Percentiles rank a stretch among this genome's conserved stretches.
phyloP scores from a whole-genome alignment of 495 filamentous ascomycete genomes.

The Pseudoneurospora amorphoporcata region DNA sequence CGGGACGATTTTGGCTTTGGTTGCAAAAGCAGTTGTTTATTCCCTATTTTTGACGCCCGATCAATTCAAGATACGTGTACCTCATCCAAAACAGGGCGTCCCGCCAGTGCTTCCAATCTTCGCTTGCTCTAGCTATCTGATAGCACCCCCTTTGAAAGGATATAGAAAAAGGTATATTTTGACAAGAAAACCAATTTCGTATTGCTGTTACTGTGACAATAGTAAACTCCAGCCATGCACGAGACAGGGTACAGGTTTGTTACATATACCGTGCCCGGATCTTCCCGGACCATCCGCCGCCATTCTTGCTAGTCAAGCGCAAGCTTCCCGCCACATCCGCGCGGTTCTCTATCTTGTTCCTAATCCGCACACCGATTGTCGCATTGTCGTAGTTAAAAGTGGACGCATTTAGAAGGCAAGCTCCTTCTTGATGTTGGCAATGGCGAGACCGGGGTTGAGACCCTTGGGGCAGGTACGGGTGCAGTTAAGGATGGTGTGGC shows the following conservation, averaged over 20 bases:
- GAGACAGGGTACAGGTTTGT: slow-evolving; percentile 24
- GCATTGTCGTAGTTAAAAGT: background rate
- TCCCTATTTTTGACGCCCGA: background rate
- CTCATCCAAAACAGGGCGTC: background rate
- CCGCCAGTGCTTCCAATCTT: background rate
- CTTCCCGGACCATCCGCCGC: background rate
- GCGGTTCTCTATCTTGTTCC: background rate
- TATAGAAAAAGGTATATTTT: slow-evolving; percentile 3
- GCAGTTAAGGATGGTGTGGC: slow-evolving; percentile 99
- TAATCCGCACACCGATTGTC: background rate
- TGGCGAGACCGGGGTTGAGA: slow-evolving; percentile 85
- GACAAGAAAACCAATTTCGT: slow-evolving; percentile 8
- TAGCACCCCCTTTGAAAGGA: background rate
- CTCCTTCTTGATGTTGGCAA: slow-evolving; percentile 97
- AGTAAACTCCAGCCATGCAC: slow-evolving; percentile 28
- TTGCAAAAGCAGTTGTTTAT: background rate
- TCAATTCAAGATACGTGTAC: background rate
- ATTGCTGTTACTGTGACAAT: slow-evolving; percentile 21
- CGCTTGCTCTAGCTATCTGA: background rate
- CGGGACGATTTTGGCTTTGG: background rate
- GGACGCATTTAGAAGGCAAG: slow-evolving; percentile 55
- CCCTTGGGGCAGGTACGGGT: slow-evolving; percentile 95
- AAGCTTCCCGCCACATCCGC: background rate
- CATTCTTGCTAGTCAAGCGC: background rate
- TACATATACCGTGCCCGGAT: slow-evolving; percentile 15